Conservation (phyloP, 225 moss, liverwort and hornwort species). For the Bryum argenteum region DNA sequence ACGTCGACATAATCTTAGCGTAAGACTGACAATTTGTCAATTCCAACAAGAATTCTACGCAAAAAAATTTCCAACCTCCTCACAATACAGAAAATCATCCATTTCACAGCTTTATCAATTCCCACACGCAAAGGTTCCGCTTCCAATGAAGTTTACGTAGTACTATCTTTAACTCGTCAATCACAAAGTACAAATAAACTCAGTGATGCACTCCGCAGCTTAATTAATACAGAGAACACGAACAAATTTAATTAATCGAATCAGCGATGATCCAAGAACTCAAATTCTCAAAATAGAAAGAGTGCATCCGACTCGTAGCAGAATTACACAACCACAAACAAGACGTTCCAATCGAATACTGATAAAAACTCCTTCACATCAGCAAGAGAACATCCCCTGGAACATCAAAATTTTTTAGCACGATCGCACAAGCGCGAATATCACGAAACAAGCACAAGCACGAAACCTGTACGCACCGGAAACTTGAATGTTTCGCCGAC, state of each 20-base stretch:
- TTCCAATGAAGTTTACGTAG: no score
- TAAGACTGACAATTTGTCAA: background rate
- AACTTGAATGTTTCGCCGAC: background rate
- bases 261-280: no score
- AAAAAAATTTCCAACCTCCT: background rate
- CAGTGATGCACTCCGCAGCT: no score
- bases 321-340: background rate
- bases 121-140: no score
- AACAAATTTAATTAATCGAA: no score
- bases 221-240: no score
- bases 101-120: background rate
- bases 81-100: background rate
- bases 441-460: background rate
- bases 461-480: background rate
- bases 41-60: background rate
- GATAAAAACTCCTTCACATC: background rate
- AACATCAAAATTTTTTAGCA: background rate
- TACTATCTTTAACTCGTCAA: no score
- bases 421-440: background rate
- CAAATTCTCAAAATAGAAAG: no score
- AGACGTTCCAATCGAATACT: background rate
- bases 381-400: background rate
- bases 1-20: background rate
- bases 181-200: no score
- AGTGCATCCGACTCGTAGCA: background rate